Percentiles rank a stretch among this genome's conserved stretches.
phyloP scores from a whole-genome alignment of 2,329 filamentous ascomycete genomes.

The Acephala macrosclerotiorum region DNA sequence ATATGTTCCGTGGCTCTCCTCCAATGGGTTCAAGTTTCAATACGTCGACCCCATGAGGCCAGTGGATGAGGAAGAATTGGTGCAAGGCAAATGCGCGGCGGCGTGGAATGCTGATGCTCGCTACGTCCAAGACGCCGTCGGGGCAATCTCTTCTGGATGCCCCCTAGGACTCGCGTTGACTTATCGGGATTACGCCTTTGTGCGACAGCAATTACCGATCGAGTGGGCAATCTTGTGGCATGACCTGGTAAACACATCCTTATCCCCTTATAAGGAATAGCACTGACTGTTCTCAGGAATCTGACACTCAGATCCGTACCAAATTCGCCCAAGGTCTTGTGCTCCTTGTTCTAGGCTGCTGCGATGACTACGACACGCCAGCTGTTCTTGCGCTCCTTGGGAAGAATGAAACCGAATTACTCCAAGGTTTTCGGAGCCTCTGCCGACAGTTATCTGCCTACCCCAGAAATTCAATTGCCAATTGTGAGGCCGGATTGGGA shows the following conservation, averaged over 20 bases:
- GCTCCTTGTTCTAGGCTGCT: conserved; percentile 8
- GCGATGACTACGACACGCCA: conserved; percentile 15
- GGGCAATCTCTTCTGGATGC: conserved; percentile 18
- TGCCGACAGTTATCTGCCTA: conserved; percentile 9
- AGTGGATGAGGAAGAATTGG: conserved; percentile 16
- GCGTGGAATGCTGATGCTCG: neutral
- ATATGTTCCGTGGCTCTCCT: conserved; percentile 23
- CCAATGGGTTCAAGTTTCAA: conserved; percentile 23
- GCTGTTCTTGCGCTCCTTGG: conserved; percentile 11
- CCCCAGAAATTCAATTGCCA: neutral
- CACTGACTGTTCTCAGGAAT: conserved; percentile 13
- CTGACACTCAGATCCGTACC: conserved; percentile 6
- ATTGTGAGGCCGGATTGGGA: no score
- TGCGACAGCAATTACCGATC: conserved; percentile 4
- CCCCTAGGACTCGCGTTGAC: conserved; percentile 14
- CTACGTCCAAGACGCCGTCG: conserved; percentile 23
- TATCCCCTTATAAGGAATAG: neutral
- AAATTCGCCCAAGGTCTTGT: conserved; percentile 18
- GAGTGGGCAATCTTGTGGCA: conserved; percentile 19
- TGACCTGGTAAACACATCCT: conserved; percentile 15
- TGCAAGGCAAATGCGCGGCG: conserved; percentile 14
- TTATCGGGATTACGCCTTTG: conserved; percentile 7
- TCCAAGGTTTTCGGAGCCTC: conserved; percentile 15
- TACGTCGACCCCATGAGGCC: conserved; percentile 8
- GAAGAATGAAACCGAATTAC: conserved; percentile 20